Conservation (phyloP, 2,329 filamentous ascomycete species). For the Sordariomycetes sp. region DNA sequence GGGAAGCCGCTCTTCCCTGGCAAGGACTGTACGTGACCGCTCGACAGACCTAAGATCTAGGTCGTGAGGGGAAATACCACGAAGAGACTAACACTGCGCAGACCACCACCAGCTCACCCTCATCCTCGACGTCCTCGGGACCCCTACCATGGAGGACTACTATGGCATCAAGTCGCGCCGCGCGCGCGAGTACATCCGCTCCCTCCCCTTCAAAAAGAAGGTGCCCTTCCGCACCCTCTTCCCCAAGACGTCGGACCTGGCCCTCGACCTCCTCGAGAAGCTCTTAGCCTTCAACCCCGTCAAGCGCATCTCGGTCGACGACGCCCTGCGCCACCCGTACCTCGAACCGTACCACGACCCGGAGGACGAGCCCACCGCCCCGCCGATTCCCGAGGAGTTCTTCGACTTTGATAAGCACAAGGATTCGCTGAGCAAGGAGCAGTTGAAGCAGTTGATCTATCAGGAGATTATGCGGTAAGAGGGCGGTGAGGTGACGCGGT, state of each 20-base stretch:
- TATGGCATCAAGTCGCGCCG: conserved; percentile 98
- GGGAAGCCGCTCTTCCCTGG: conserved; percentile 96
- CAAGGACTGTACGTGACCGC: conserved; percentile 77
- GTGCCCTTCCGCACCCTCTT: conserved; percentile 95
- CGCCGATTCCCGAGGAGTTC: conserved; percentile 95
- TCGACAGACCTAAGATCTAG: neutral
- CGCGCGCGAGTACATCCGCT: conserved; percentile 95
- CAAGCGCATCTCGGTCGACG: conserved; percentile 96
- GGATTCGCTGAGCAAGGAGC: conserved; percentile 95
- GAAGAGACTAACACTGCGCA: conserved; percentile 18
- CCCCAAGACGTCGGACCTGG: conserved; percentile 96
- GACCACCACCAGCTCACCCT: conserved; percentile 96
- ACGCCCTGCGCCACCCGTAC: conserved; percentile 94
- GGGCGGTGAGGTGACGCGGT: neutral
- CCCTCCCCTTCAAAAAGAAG: conserved; percentile 98
- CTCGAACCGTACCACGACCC: conserved; percentile 98
- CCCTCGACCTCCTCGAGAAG: conserved; percentile 87
- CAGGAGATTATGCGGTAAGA: conserved; percentile 73
- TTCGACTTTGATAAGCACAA: conserved; percentile 99
- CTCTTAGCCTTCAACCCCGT: conserved; percentile 95
- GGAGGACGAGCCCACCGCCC: conserved; percentile 92
- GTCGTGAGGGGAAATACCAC: too few species aligned
- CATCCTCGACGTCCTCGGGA: conserved; percentile 93
- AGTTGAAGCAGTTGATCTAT: conserved; percentile 94
- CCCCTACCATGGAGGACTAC: conserved; percentile 99